Conservation (phyloP, 108 stramenopile species). For the Chaetoceros muelleri region DNA sequence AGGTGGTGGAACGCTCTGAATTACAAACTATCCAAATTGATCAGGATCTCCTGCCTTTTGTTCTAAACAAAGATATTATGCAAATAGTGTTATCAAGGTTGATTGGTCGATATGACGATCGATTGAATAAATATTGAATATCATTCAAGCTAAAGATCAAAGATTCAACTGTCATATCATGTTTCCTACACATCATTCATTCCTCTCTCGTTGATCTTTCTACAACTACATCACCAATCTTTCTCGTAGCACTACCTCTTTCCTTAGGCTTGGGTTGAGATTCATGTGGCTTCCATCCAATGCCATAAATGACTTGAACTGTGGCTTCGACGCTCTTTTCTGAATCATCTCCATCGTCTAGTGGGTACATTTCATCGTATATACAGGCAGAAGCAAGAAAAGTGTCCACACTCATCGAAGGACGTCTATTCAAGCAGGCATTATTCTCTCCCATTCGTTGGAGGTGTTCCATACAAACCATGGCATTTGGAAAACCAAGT, state of each 20-base stretch:
- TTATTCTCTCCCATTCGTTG: slow-evolving; percentile 94
- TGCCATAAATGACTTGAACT: slow-evolving; percentile 90
- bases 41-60: no score
- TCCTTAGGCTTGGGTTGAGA: slow-evolving; percentile 81
- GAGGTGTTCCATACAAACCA: slow-evolving; percentile 90
- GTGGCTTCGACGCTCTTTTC: slow-evolving; percentile 48
- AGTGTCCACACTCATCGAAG: slow-evolving; percentile 57
- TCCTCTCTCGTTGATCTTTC: slow-evolving; percentile 15
- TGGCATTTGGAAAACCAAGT: slow-evolving; percentile 78
- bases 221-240: slow-evolving; percentile 45
- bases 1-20: no score
- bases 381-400: slow-evolving; percentile 85
- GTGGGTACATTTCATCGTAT: slow-evolving; percentile 78
- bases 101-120: no score
- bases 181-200: no score
- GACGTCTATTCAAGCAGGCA: slow-evolving; percentile 48
- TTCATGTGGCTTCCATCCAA: slow-evolving; percentile 95
- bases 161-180: no score
- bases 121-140: no score
- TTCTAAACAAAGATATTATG: no score
- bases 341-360: slow-evolving; percentile 25
- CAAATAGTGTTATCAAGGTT: no score
- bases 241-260: slow-evolving; percentile 65
- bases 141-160: no score
- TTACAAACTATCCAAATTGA: no score